A percentile compares a stretch with the other conserved stretches of the same genome.
Evolutionary conservation across 768 basidiomycete genomes (phyloP).

Genomic region (Naganishia kalamii): DNA sequence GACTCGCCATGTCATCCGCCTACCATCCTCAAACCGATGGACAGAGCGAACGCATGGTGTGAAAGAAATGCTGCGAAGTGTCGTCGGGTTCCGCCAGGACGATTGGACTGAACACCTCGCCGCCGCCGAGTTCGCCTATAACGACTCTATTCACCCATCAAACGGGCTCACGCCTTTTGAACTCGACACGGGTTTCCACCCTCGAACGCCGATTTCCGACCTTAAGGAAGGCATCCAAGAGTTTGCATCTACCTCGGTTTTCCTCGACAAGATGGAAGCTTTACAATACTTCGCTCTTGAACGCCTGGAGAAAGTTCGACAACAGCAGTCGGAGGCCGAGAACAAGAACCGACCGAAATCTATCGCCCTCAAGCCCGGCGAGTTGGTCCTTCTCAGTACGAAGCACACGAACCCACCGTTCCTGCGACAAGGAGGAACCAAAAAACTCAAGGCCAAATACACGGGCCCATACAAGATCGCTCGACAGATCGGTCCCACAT

Average conservation of each 20-base stretch:
- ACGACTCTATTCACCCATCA: conserved; percentile 36
- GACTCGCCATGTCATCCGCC: conserved; percentile 47
- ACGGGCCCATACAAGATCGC: conserved; percentile 1
- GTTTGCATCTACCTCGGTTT: background rate
- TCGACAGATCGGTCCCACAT: background rate
- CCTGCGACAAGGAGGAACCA: background rate
- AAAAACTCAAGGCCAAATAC: conserved; percentile 7
- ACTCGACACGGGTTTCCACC: conserved; percentile 42
- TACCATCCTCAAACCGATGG: conserved; percentile 48
- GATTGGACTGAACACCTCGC: conserved; percentile 47
- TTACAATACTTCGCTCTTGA: background rate
- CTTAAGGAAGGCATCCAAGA: background rate
- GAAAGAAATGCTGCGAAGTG: conserved; percentile 3
- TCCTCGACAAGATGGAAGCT: background rate
- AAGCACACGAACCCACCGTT: conserved; percentile 8
- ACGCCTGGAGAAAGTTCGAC: background rate
- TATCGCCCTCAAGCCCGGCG: background rate
- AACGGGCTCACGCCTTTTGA: conserved; percentile 47
- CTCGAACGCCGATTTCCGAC: background rate
- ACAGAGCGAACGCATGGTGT: conserved; percentile 5
- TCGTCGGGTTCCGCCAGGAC: conserved; percentile 32
- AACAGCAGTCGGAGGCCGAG: background rate
- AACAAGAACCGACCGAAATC: background rate
- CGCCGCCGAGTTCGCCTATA: conserved; percentile 47
- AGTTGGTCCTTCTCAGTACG: conserved; percentile 7